These are phyloP conservation scores for Solanum arcanum DNA, from an alignment of 257 asterid species.

Conservation along the genomic window DNA sequence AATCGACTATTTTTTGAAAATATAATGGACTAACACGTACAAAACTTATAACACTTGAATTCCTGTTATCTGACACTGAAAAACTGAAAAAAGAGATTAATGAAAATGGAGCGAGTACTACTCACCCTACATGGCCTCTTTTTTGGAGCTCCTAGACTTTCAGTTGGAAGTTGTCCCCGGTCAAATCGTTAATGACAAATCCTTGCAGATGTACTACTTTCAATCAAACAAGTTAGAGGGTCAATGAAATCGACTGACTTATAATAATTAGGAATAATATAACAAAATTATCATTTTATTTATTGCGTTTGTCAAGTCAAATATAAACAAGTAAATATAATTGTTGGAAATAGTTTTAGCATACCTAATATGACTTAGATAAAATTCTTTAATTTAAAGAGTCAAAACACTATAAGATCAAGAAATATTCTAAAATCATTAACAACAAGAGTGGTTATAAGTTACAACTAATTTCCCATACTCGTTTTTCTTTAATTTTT, in stretches of 20 bases:
- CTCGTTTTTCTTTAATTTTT: background rate
- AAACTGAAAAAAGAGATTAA: no score
- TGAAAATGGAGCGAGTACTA: background rate
- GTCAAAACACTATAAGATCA: background rate
- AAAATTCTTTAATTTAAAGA: background rate
- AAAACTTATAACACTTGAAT: no score
- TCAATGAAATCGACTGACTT: background rate
- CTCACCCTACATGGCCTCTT: background rate
- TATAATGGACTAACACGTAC: background rate
- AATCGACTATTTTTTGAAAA: no score
- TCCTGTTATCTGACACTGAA: no score
- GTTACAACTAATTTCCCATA: background rate
- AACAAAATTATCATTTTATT: no score
- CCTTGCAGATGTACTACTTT: accelerated
- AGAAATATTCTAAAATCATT: background rate
- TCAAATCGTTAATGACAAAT: no score
- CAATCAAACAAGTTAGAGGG: background rate
- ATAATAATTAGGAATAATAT: no score
- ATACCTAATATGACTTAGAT: background rate
- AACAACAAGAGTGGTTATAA: background rate
- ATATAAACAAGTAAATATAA: background rate
- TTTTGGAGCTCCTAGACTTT: no score
- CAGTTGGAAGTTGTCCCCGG: no score
- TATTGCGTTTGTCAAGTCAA: background rate
- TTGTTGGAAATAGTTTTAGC: background rate